Conservation (phyloP, 805 yeast species). For the Starmerella vitae region DNA sequence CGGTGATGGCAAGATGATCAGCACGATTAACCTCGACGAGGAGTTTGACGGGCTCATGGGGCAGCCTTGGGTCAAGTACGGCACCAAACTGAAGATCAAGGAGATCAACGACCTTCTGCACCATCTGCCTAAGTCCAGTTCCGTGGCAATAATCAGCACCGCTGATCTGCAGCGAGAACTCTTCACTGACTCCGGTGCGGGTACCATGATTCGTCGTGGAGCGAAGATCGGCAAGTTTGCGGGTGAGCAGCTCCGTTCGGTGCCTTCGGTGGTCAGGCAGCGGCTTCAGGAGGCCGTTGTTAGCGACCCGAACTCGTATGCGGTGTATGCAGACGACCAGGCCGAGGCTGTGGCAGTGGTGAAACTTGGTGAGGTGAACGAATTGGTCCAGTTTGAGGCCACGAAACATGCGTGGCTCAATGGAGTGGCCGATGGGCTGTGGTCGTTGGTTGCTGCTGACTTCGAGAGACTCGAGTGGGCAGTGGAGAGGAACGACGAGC, state of each 20-base stretch:
- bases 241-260: slow-evolving; percentile 48
- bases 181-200: slow-evolving; percentile 98
- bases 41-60: slow-evolving; percentile 84
- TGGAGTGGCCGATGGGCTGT: slow-evolving; percentile 89
- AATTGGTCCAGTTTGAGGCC: slow-evolving; percentile 71
- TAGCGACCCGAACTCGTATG: slow-evolving; percentile 57
- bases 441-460: slow-evolving; percentile 66
- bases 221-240: slow-evolving; percentile 61
- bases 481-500: slow-evolving; percentile 78
- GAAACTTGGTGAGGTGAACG: slow-evolving; percentile 30
- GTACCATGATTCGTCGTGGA: slow-evolving; percentile 95
- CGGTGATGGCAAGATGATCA: slow-evolving; percentile 80
- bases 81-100: slow-evolving; percentile 91
- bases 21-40: slow-evolving; percentile 86
- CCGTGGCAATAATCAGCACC: slow-evolving; percentile 94
- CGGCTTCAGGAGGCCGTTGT: slow-evolving; percentile 74
- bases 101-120: slow-evolving; percentile 90
- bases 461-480: slow-evolving; percentile 70
- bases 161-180: slow-evolving; percentile 91
- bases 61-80: slow-evolving; percentile 96
- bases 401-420: slow-evolving; percentile 92
- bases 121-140: slow-evolving; percentile 89
- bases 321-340: slow-evolving; percentile 67
- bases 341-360: slow-evolving; percentile 88
- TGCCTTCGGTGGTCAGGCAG: slow-evolving; percentile 51